These are phyloP conservation scores for Purshia tridentata DNA, from an alignment of 306 rosid genomes.

Conservation along the genomic window DNA sequence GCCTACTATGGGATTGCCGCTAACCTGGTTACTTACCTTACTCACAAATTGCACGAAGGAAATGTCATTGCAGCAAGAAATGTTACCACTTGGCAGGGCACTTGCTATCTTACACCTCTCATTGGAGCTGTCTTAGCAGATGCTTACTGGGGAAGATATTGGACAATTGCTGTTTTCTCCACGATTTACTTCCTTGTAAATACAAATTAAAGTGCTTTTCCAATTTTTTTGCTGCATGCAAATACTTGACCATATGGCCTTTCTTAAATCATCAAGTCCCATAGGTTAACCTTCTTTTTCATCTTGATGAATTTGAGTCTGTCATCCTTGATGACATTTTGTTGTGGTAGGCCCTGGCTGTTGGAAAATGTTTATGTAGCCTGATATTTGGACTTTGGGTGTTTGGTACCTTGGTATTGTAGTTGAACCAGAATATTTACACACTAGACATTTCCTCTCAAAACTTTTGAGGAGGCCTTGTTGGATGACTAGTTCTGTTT, in stretches of 20 bases:
- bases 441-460: no score
- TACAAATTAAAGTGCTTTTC: slow-evolving; percentile 19
- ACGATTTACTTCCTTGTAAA: slow-evolving; percentile 74
- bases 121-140: slow-evolving; percentile 94
- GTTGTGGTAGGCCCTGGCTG: background rate
- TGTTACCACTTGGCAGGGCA: slow-evolving; percentile 96
- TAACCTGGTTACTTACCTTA: slow-evolving; percentile 92
- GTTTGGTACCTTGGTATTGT: no score
- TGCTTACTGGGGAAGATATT: slow-evolving; percentile 98
- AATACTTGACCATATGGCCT: background rate
- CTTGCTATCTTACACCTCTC: slow-evolving; percentile 97
- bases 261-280: background rate
- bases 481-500: no score
- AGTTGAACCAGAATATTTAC: no score
- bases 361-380: background rate
- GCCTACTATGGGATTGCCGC: slow-evolving; percentile 94
- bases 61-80: slow-evolving; percentile 89
- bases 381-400: no score
- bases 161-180: slow-evolving; percentile 92
- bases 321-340: background rate
- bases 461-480: no score
- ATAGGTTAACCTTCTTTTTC: background rate
- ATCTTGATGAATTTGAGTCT: background rate
- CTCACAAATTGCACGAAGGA: slow-evolving; percentile 76
- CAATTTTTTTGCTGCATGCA: background rate